Conservation (phyloP, 2,329 filamentous ascomycete species). For the Drechslerella coelobrocha region DNA sequence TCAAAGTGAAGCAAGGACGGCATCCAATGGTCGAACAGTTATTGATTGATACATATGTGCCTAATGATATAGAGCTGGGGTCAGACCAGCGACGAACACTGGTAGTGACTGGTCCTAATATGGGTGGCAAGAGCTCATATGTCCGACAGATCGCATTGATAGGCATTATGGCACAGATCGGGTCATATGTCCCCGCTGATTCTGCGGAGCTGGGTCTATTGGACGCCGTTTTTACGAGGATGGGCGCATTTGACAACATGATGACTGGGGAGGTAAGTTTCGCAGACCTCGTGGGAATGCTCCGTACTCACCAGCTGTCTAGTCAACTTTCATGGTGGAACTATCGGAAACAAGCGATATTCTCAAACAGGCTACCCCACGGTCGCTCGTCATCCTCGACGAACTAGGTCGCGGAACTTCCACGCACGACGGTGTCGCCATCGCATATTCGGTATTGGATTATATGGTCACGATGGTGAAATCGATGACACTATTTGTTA, state of each 20-base stretch:
- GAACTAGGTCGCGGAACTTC: conserved; percentile 92
- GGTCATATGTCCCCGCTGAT: conserved; percentile 87
- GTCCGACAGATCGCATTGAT: conserved; percentile 91
- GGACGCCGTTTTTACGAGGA: conserved; percentile 92
- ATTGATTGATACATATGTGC: conserved; percentile 84
- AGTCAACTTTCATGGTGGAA: conserved; percentile 95
- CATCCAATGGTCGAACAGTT: conserved; percentile 97
- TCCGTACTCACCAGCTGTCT: conserved; percentile 12
- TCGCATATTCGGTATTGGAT: conserved; percentile 88
- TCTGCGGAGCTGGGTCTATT: conserved; percentile 77
- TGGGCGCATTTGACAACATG: conserved; percentile 96
- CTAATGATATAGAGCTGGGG: conserved; percentile 80
- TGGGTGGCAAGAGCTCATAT: conserved; percentile 98
- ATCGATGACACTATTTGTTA: conserved; percentile 92
- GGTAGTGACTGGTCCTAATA: conserved; percentile 94
- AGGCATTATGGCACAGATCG: conserved; percentile 90
- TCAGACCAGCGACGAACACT: conserved; percentile 73
- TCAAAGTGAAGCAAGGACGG: conserved; percentile 76
- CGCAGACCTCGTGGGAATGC: background rate
- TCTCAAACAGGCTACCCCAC: conserved; percentile 82
- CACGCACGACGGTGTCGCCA: conserved; percentile 95
- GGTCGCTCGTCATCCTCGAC: conserved; percentile 88
- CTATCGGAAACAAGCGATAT: conserved; percentile 91
- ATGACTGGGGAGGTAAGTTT: conserved; percentile 74
- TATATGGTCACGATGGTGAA: conserved; percentile 77